Evolutionary conservation across 1,139 yeast species (phyloP).

Genomic region (Magnusiomyces sp.): DNA sequence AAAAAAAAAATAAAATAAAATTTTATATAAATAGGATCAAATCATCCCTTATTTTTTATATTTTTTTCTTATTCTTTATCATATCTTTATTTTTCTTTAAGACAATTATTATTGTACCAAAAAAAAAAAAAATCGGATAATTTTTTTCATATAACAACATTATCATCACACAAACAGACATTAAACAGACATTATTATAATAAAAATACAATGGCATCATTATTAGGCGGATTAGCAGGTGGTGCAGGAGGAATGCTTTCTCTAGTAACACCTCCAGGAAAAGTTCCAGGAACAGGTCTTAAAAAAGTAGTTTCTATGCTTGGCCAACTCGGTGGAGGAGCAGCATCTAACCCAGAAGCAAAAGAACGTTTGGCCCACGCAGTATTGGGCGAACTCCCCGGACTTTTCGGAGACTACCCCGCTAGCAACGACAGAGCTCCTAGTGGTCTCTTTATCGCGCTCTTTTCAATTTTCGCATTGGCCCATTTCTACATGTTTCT

Average conservation of each 20-base stretch:
- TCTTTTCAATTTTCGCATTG: constrained; percentile 43
- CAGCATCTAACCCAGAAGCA: constrained; percentile 7
- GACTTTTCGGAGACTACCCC: constrained; percentile 64
- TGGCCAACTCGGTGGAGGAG: constrained; percentile 7
- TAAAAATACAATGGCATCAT: neutral
- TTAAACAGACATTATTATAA: neutral
- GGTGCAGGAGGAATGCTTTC: constrained; percentile 11
- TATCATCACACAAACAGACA: neutral
- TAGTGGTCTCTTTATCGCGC: constrained; percentile 47
- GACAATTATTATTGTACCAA: too few species aligned
- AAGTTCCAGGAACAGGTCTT: constrained; percentile 19
- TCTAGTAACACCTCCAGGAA: constrained; percentile 21
- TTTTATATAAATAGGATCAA: too few species aligned
- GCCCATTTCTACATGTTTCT: constrained; percentile 44
- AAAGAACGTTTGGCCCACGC: constrained; percentile 17
- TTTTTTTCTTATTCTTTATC: too few species aligned
- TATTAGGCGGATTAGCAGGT: constrained; percentile 1
- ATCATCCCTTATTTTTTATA: too few species aligned
- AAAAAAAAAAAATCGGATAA: neutral
- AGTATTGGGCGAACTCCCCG: constrained; percentile 36
- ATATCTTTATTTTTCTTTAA: too few species aligned
- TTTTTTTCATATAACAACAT: neutral
- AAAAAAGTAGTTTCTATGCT: constrained; percentile 10
- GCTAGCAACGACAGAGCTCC: constrained; percentile 50
- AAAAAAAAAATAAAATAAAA: too few species aligned